Base-by-base conservation (phyloP, 1,284 basidiomycete species). In the Melampsora occidentalis region DNA sequence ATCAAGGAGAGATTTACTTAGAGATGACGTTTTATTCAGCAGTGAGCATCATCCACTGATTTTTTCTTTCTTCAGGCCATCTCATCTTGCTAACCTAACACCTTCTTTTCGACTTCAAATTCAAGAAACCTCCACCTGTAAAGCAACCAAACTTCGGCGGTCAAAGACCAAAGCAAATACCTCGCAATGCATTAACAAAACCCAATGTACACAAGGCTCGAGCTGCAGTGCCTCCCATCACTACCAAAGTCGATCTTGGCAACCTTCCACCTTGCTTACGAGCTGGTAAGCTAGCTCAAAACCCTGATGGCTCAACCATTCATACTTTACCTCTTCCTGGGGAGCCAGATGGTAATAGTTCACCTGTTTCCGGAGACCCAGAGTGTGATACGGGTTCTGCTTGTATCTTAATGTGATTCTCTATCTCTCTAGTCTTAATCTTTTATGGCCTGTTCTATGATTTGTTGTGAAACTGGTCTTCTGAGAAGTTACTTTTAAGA, bases 21-120 rank as follows among this genome's bases (percentile, higher is more conserved):
- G 95, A 98, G 83, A 83, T 97, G 81, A 98, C 94, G 0, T 97
- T 95, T 84, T 98, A 91, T 89, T 94, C 93, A 6, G 72, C 72
- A n/a, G 72, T 75, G 46, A 59, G 65, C 57, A n/a, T 57, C n/a
- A n/a, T n/a, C n/a, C n/a, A n/a, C n/a, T n/a, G n/a, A n/a, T n/a
- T n/a, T n/a, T n/a, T n/a, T 28, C 3, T 28, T 57, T 22, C 1
- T n/a, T 57, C 28, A 9, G 53, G 7, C 16, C 7, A 22, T 57
- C 28, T 28, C 9, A 57, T 7, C 28, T 22, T 22, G 20, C 28
- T n/a, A 57, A 57, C 28, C 53, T n/a, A 14, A 14, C 7, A 31
- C 9, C 2, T 31, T 18, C 33, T 5, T 31, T 28, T 39, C 31
- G 25, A 25, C 10, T 75, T 10, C 14, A 20, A 6, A 20, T 18